Evolutionary conservation across 179 eudicot genomes (phyloP).

Genomic region (Sideroxylon spinosum): DNA sequence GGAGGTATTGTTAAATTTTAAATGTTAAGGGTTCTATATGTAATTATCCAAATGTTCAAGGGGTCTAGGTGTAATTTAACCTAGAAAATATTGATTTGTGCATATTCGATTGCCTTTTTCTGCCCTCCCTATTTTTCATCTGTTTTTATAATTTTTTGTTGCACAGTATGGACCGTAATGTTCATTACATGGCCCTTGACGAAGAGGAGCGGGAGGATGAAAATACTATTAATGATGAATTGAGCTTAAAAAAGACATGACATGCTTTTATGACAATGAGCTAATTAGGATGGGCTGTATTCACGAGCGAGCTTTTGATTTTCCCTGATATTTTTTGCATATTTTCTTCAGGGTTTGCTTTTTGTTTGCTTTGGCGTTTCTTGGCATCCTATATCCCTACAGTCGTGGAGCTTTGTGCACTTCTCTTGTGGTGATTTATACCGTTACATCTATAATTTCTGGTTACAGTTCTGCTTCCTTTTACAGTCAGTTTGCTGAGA

Average conservation of each 20-base stretch:
- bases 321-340: background rate
- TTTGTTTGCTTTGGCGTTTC: conserved; percentile 49
- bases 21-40: too few relatives aligned
- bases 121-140: background rate
- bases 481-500: conserved; percentile 56
- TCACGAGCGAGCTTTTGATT: background rate
- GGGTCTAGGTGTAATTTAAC: too few relatives aligned
- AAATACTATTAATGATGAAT: background rate
- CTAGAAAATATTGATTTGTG: background rate
- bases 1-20: too few relatives aligned
- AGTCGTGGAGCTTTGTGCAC: conserved; percentile 53
- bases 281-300: background rate
- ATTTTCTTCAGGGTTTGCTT: conserved; percentile 44
- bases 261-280: background rate
- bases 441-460: conserved; percentile 52
- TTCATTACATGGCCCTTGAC: background rate
- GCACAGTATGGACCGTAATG: background rate
- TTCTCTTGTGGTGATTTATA: conserved; percentile 46
- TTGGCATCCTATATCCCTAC: conserved; percentile 57
- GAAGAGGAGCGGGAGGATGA: too few relatives aligned
- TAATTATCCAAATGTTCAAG: too few relatives aligned
- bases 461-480: conserved; percentile 73
- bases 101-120: background rate
- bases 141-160: background rate
- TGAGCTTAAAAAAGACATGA: background rate